Conservation (phyloP, 2,329 filamentous ascomycete species). For the Cordyceps tenuipes region DNA sequence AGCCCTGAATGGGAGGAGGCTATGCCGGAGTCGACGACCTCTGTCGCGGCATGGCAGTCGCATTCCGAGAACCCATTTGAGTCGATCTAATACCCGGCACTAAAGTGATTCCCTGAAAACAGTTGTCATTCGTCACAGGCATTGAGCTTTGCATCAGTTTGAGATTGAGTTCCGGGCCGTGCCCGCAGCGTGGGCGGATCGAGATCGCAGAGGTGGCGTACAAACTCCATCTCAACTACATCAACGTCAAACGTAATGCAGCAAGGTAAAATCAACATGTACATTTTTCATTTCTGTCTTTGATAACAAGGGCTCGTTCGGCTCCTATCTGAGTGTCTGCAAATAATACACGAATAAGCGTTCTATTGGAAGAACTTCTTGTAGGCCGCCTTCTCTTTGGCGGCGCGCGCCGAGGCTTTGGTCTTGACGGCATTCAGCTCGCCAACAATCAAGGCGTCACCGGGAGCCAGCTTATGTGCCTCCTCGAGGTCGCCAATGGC, state of each 20-base stretch:
- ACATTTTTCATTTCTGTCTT: neutral
- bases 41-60: too few species aligned
- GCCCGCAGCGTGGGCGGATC: too few species aligned
- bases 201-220: neutral
- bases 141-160: neutral
- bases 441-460: constrained; percentile 63
- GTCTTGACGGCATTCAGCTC: constrained; percentile 76
- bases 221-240: neutral
- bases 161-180: neutral
- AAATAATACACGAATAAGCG: neutral
- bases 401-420: constrained; percentile 59
- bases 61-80: too few species aligned
- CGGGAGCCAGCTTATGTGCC: constrained; percentile 66
- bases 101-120: too few species aligned
- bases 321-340: neutral
- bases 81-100: too few species aligned
- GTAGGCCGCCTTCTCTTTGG: constrained; percentile 88
- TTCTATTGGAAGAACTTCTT: constrained; percentile 74
- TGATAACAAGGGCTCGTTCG: neutral
- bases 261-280: neutral
- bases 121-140: too few species aligned
- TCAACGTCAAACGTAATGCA: neutral
- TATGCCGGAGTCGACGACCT: too few species aligned
- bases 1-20: too few species aligned
- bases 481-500: constrained; percentile 68